Evolutionary conservation across 106 monocot genomes (phyloP).

Genomic region (Platanthera zijinensis): DNA sequence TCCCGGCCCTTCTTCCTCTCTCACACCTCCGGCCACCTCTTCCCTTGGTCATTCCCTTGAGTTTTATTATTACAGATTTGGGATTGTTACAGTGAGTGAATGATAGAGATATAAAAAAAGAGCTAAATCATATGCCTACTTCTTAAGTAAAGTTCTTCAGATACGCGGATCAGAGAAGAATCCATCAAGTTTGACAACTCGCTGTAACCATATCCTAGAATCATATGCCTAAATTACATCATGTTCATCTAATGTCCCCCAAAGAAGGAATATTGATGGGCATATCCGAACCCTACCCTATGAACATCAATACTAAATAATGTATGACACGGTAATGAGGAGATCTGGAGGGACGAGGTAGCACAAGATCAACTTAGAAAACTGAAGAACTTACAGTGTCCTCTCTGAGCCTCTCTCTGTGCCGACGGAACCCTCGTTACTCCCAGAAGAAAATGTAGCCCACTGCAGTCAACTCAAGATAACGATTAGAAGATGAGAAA

Average conservation of each 20-base stretch:
- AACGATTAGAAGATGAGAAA: neutral
- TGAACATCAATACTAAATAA: neutral
- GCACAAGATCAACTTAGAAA: neutral
- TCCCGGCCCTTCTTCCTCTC: too few species aligned
- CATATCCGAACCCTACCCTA: neutral
- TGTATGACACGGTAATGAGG: neutral
- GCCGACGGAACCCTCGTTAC: constrained; percentile 8
- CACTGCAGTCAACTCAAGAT: neutral
- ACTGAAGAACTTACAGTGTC: constrained; percentile 18
- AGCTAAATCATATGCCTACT: too few species aligned
- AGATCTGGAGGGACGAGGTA: neutral
- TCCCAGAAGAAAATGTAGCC: constrained; percentile 3
- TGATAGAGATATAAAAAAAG: too few species aligned
- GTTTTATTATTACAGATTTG: too few species aligned
- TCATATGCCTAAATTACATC: too few species aligned
- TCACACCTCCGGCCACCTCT: too few species aligned
- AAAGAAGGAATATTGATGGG: too few species aligned
- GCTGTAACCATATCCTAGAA: neutral
- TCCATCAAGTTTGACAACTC: neutral
- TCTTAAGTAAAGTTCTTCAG: too few species aligned
- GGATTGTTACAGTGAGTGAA: too few species aligned
- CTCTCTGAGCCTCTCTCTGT: constrained; percentile 4
- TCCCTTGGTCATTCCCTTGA: too few species aligned
- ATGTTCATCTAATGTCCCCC: too few species aligned
- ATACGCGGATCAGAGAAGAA: neutral